Conservation (phyloP, 108 stramenopile genomes). For the Fistulifera solaris region DNA sequence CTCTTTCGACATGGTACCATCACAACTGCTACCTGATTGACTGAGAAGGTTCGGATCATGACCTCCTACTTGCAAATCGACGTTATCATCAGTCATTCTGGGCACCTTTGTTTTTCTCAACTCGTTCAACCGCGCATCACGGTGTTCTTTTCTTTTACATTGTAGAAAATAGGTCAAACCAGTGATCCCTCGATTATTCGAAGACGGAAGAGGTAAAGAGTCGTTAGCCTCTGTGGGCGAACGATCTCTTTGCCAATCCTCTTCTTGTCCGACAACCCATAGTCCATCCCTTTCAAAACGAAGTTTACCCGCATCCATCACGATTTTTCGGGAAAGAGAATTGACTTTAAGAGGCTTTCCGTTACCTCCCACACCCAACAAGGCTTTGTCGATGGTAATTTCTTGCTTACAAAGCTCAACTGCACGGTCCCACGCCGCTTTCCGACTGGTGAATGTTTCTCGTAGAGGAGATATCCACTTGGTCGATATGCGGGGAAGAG, state of each 20-base stretch:
- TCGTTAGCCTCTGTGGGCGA: slow-evolving; percentile 9
- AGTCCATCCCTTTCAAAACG: slow-evolving; percentile 75
- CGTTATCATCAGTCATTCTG: no score
- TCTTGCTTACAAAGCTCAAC: slow-evolving; percentile 12
- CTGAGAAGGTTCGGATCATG: no score
- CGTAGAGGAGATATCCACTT: slow-evolving; percentile 66
- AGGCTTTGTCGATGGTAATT: slow-evolving; percentile 38
- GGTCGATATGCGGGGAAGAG: slow-evolving; percentile 22
- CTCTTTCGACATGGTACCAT: no score
- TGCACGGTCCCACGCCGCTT: slow-evolving; percentile 46
- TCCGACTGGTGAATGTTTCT: slow-evolving; percentile 49
- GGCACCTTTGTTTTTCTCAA: no score
- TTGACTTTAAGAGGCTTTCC: slow-evolving; percentile 47
- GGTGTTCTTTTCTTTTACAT: slow-evolving; percentile 12
- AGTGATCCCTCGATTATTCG: slow-evolving; percentile 7
- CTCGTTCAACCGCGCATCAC: slow-evolving; percentile 7
- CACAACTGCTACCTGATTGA: no score
- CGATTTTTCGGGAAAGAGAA: slow-evolving; percentile 28
- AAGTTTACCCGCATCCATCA: slow-evolving; percentile 61
- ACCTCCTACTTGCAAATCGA: no score
- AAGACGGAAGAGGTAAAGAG: neutral
- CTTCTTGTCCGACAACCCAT: slow-evolving; percentile 85
- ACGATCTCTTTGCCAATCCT: slow-evolving; percentile 57
- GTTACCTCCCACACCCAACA: slow-evolving; percentile 50
- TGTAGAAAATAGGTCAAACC: slow-evolving; percentile 24